Conservation (phyloP, 768 basidiomycete genomes). For the Pleurotus cornucopiae region DNA sequence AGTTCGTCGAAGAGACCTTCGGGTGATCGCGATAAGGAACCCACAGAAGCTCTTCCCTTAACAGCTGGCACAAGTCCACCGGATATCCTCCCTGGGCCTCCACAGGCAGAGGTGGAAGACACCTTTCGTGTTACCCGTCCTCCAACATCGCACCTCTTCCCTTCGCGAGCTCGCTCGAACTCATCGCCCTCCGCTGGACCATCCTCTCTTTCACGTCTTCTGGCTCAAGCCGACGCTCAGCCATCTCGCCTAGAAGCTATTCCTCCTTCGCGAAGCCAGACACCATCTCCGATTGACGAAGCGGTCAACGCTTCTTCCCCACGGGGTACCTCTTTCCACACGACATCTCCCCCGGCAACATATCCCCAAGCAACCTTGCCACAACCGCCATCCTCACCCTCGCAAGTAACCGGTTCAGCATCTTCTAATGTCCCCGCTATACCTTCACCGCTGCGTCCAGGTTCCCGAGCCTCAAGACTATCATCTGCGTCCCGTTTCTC, state of each 20-base stretch:
- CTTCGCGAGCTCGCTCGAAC: conserved; percentile 56
- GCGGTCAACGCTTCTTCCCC: not conserved
- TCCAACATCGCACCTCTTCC: conserved; percentile 66
- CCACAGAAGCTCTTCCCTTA: conserved; percentile 27
- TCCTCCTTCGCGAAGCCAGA: conserved; percentile 23
- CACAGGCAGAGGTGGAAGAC: conserved; percentile 70
- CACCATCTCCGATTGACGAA: conserved; percentile 22
- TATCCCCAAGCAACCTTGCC: conserved; percentile 24
- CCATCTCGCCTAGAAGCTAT: conserved; percentile 14
- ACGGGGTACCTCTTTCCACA: not conserved
- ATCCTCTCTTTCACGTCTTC: conserved; percentile 73
- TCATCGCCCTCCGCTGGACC: conserved; percentile 70
- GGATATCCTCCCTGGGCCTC: conserved; percentile 56
- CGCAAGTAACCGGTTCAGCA: conserved; percentile 26
- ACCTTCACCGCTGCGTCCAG: conserved; percentile 64
- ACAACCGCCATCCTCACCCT: conserved; percentile 33
- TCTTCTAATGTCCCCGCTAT: conserved; percentile 31
- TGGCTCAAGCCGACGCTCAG: conserved; percentile 58
- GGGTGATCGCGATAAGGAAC: conserved; percentile 26
- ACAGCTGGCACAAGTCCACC: conserved; percentile 26
- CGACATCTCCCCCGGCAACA: conserved; percentile 9
- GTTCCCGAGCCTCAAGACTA: conserved; percentile 65
- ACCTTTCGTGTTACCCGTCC: conserved; percentile 61
- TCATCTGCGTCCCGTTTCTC: conserved; percentile 72
- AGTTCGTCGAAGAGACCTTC: conserved; percentile 46